Evolutionary conservation across 176 grass and related monocot genomes (phyloP).

Genomic region (Raddia guianensis): DNA sequence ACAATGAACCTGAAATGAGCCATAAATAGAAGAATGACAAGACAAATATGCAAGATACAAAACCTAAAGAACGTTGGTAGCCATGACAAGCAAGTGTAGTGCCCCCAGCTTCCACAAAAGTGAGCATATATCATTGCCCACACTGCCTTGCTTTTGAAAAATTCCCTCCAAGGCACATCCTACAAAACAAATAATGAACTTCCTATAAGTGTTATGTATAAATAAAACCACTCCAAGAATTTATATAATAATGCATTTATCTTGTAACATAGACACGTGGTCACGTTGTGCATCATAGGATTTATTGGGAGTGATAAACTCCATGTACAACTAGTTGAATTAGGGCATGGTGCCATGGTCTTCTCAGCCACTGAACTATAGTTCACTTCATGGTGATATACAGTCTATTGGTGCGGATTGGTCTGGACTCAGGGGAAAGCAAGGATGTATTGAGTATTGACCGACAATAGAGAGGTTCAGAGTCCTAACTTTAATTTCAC

Average conservation of each 20-base stretch:
- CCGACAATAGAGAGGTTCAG: background rate
- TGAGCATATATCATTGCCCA: constrained; percentile 99
- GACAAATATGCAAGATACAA: constrained; percentile 18
- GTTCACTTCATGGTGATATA: background rate
- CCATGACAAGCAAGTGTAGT: constrained; percentile 98
- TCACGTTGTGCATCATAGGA: constrained; percentile 14
- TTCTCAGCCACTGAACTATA: background rate
- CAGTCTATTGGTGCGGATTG: background rate
- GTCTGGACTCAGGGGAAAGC: constrained; percentile 3
- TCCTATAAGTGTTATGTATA: constrained; percentile 6
- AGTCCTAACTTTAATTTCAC: constrained; percentile 1
- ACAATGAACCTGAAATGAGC: constrained; percentile 8
- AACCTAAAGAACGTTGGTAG: constrained; percentile 96
- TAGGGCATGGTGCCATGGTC: background rate
- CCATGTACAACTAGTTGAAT: constrained; percentile 27
- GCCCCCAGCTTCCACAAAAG: constrained; percentile 98
- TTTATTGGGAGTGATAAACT: constrained; percentile 21
- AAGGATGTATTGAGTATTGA: background rate
- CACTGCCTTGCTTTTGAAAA: constrained; percentile 90
- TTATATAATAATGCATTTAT: background rate
- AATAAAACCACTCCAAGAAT: constrained; percentile 13
- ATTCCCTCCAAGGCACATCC: constrained; percentile 96
- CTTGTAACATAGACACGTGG: constrained; percentile 4
- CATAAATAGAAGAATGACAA: constrained; percentile 16
- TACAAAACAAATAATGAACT: constrained; percentile 47